These are phyloP conservation scores for Fraxinus nigra DNA, from an alignment of 305 asterid species.

Conservation along the genomic window DNA sequence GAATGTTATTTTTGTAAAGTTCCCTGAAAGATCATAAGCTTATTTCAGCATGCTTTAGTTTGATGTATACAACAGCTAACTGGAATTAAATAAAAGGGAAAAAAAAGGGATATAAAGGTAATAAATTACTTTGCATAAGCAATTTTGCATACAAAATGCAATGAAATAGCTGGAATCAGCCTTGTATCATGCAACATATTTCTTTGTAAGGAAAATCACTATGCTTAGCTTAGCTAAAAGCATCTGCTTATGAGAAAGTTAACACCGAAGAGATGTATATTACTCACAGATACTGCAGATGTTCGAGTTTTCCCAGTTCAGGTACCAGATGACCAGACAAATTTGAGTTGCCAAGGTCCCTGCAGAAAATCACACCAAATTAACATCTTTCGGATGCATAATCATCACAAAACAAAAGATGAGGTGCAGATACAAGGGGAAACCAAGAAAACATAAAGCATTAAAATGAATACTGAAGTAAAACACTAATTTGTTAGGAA, in stretches of 20 bases:
- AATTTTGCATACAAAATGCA: not conserved
- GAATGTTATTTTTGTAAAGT: conserved; percentile 71
- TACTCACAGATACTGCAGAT: conserved; percentile 73
- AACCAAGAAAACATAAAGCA: not conserved
- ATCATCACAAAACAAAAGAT: conserved; percentile 18
- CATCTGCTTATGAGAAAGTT: not conserved
- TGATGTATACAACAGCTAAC: not conserved
- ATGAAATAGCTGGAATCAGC: not conserved
- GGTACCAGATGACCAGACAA: conserved; percentile 72
- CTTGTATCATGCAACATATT: not conserved
- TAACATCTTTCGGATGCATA: conserved; percentile 12
- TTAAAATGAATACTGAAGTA: not conserved
- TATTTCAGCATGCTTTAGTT: conserved; percentile 1
- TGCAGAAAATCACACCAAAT: conserved; percentile 29
- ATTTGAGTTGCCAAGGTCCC: conserved; percentile 82
- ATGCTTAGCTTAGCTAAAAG: not conserved
- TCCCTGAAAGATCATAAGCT: conserved; percentile 47
- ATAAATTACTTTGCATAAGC: not conserved
- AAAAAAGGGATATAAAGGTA: not conserved
- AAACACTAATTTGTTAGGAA: not conserved
- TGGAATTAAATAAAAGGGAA: not conserved
- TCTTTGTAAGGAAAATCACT: not conserved
- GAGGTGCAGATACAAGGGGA: not conserved
- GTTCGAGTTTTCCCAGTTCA: conserved; percentile 73
- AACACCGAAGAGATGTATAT: not conserved